Evolutionary conservation across 129 eudicot species (phyloP).

Genomic region (Artemisia tridentata): DNA sequence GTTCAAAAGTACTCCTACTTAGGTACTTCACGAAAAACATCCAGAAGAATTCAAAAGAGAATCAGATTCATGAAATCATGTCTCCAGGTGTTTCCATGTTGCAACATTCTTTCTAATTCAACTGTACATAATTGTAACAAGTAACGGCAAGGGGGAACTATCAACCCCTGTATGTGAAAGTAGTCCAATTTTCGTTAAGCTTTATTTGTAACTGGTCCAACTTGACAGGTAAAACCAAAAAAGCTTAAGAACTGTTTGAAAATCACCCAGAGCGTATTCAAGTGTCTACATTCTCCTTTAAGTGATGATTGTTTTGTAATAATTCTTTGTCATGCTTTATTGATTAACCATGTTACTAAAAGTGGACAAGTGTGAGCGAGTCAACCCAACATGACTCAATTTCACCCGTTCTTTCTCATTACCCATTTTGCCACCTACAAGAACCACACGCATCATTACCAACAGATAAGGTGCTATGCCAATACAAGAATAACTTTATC

Average conservation of each 20-base stretch:
- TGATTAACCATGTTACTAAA: neutral
- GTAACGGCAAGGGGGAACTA: neutral
- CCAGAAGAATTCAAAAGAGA: neutral
- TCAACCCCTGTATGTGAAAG: neutral
- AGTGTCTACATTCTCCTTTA: neutral
- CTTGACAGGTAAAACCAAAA: neutral
- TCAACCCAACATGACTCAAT: neutral
- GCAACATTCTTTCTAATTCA: neutral
- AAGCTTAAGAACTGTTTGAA: neutral
- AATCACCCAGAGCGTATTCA: neutral
- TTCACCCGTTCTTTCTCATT: neutral
- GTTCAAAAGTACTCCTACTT: neutral
- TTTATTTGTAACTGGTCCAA: neutral
- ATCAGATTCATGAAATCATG: neutral
- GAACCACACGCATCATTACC: neutral
- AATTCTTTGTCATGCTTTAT: neutral
- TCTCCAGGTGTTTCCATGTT: neutral
- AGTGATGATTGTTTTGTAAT: no score
- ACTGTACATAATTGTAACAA: neutral
- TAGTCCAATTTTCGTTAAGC: neutral
- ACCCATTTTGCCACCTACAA: conserved; percentile 3
- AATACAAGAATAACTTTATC: neutral
- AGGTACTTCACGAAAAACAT: neutral
- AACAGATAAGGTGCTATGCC: neutral
- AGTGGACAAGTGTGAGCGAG: neutral